Base-by-base conservation (phyloP, 345 rosid genomes). In the Brassica cretica region DNA sequence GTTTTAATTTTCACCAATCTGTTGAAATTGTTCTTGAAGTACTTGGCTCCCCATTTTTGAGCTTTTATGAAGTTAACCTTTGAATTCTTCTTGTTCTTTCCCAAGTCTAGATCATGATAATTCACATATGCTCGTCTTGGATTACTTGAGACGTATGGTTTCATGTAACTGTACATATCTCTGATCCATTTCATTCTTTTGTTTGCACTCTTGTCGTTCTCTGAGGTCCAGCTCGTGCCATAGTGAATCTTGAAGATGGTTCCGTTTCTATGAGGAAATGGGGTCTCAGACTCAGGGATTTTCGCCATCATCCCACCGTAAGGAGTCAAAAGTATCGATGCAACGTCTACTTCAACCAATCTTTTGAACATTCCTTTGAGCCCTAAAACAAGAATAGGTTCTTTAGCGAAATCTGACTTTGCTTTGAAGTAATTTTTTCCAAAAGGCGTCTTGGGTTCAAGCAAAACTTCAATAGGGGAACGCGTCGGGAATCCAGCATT, bases 81-180 rank as follows among this genome's bases (percentile, higher is more conserved):
- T 0, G 78, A 73, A 6, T 72, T 59, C 35, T 80, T 74, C 30
- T 68, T 69, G 70, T 87, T 88, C 76, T 51, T 65, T 0, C 94
- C 97, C 25, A 89, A 4, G 71, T 90, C 97, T n/a, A 89, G 84
- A 71, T 92, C 97, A 49, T 87, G 83, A 29, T 92, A 92, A 44
- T 90, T 88, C 30, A 92, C 80, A 41, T 86, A 92, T 0, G 93
- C 88, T 2, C 27, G 61, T 49, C 93, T 80, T 0, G 91, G 90
- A 15, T 78, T 63, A 51, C 63, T 85, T 14, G 89, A 86, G 12
- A 90, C 92, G 7, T 55, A 39, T 8, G 91, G 91, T 1, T 84
- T 75, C 91, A 89, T 84, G 74, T 69, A 84, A 27, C 12, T 29
- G 32, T 90, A 85, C 8, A 89, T 10, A n/a, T 78, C 76, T 66